Evolutionary conservation across 176 grass and related monocot species (phyloP).

Genomic region (Cenchrus fungigraminus): DNA sequence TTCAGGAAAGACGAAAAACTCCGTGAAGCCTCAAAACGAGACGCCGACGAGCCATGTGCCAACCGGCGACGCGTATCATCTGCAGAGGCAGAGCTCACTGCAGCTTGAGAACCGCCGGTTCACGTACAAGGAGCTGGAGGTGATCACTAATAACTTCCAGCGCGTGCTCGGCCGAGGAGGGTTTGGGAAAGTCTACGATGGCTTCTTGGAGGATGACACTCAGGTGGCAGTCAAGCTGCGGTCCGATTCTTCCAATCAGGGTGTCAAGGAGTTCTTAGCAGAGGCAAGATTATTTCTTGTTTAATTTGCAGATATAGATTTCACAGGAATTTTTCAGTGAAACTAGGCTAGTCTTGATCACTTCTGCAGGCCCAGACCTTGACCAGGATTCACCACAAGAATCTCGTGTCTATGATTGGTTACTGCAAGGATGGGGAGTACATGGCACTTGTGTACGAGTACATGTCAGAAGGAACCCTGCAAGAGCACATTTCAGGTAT

Average conservation of each 20-base stretch:
- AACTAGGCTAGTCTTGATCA: background rate
- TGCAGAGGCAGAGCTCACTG: slow-evolving; percentile 11
- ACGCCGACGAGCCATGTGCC: background rate
- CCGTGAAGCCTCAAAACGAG: slow-evolving; percentile 36
- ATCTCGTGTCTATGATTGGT: slow-evolving; percentile 61
- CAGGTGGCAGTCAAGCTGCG: slow-evolving; percentile 43
- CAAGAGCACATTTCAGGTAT: slow-evolving; percentile 38
- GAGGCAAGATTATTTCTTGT: slow-evolving; percentile 35
- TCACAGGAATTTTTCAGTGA: background rate
- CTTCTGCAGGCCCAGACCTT: slow-evolving; percentile 25
- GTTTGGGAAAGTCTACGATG: too few species aligned
- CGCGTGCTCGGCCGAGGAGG: too few species aligned
- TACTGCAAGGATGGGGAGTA: slow-evolving; percentile 64
- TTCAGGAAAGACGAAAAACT: slow-evolving; percentile 12
- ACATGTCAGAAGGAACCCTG: slow-evolving; percentile 70
- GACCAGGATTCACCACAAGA: slow-evolving; percentile 67
- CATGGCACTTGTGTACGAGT: slow-evolving; percentile 66
- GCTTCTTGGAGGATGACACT: too few species aligned
- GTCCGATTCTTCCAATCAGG: slow-evolving; percentile 49
- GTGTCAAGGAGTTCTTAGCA: slow-evolving; percentile 53
- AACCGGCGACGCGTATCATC: background rate
- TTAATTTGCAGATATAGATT: background rate
- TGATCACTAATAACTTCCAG: too few species aligned
- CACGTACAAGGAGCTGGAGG: slow-evolving; percentile 31
- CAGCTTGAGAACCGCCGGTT: slow-evolving; percentile 58